Evolutionary conservation across 352 stramenopile genomes (phyloP).

Genomic region (Phytophthora meadii): DNA sequence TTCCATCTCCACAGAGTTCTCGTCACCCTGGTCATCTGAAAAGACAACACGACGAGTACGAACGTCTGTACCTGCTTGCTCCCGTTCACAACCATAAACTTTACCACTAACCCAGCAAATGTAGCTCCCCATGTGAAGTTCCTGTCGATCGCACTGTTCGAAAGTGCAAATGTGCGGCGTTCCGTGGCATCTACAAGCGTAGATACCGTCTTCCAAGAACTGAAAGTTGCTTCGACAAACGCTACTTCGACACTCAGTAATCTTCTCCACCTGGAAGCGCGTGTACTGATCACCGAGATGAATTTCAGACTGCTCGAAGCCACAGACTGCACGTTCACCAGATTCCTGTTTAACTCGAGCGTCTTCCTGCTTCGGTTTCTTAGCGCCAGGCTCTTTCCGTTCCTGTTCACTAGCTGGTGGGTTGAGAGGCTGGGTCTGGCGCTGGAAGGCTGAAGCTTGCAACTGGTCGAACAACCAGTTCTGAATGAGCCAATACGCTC

Average conservation of each 20-base stretch:
- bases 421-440: constrained; percentile 15
- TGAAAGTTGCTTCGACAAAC: constrained; percentile 56
- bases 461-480: constrained; percentile 84
- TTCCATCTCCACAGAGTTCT: constrained; percentile 73
- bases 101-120: constrained; percentile 74
- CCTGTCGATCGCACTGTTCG: constrained; percentile 71
- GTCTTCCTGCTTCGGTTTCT: constrained; percentile 27
- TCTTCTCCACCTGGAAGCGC: constrained; percentile 59
- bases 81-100: constrained; percentile 67
- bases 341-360: not conserved
- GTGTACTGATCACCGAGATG: constrained; percentile 65
- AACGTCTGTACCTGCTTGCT: constrained; percentile 69
- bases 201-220: constrained; percentile 80
- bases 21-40: constrained; percentile 58
- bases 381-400: constrained; percentile 6
- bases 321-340: constrained; percentile 17
- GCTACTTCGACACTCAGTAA: constrained; percentile 44
- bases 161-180: constrained; percentile 80
- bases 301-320: constrained; percentile 60
- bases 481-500: constrained; percentile 80
- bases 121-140: constrained; percentile 60
- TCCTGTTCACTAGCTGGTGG: constrained; percentile 23
- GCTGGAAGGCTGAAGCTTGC: constrained; percentile 32
- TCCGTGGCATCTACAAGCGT: constrained; percentile 68
- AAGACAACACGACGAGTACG: constrained; percentile 68